Evolutionary conservation across 257 asterid genomes (phyloP).

Genomic region (Gentiana straminea): DNA sequence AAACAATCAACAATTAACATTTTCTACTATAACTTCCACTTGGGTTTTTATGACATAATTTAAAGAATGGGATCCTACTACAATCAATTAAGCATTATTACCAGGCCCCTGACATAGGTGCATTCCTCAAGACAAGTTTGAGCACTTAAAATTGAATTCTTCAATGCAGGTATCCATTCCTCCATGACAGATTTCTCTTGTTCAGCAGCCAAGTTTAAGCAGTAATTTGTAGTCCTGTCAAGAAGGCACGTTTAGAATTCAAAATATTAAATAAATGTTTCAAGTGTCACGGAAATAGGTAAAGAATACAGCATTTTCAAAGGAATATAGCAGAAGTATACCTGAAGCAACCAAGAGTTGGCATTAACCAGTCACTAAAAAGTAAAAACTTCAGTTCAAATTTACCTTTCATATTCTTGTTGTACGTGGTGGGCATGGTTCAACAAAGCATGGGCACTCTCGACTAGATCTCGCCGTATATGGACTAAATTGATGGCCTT

Average conservation of each 20-base stretch:
- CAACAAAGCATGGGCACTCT: constrained; percentile 85
- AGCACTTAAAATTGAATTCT: constrained; percentile 61
- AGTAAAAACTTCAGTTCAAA: constrained; percentile 5
- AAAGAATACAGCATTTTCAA: background rate
- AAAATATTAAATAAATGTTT: too few species aligned
- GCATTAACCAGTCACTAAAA: background rate
- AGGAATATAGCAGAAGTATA: background rate
- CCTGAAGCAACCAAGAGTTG: constrained; percentile 2
- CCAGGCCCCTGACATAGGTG: constrained; percentile 91
- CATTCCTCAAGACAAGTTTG: constrained; percentile 88
- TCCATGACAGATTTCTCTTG: constrained; percentile 77
- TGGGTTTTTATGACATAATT: too few species aligned
- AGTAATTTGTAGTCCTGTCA: constrained; percentile 80
- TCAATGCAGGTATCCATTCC: constrained; percentile 83
- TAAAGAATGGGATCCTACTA: background rate
- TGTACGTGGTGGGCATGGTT: constrained; percentile 87
- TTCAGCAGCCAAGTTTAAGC: constrained; percentile 76
- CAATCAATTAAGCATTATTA: constrained; percentile 14
- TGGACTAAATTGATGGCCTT: constrained; percentile 89
- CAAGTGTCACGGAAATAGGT: background rate
- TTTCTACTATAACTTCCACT: too few species aligned
- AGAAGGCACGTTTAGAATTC: constrained; percentile 11
- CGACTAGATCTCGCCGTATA: constrained; percentile 80
- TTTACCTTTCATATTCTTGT: constrained; percentile 88
- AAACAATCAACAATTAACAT: background rate